These are phyloP conservation scores for Ilyonectria sp. DNA, from an alignment of 2,329 filamentous ascomycete species.

Conservation along the genomic window DNA sequence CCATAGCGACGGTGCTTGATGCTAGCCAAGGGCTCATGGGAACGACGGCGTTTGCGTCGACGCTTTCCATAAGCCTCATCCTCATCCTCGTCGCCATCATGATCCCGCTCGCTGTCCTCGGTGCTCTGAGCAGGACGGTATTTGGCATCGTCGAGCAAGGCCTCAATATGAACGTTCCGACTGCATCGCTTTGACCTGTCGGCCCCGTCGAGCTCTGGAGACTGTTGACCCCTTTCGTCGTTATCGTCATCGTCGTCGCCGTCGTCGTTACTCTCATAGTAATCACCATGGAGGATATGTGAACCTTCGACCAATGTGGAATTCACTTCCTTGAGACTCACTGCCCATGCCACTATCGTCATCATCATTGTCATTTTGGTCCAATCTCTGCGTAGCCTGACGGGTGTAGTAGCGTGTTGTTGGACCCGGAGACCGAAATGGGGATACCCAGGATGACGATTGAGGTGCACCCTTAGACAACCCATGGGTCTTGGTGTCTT, in stretches of 20 bases:
- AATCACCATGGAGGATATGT: too few species aligned
- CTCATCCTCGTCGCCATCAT: background rate
- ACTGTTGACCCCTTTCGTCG: too few species aligned
- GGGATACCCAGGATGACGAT: background rate
- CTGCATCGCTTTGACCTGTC: background rate
- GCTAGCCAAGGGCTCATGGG: background rate
- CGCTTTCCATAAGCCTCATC: background rate
- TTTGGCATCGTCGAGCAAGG: background rate
- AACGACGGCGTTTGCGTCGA: background rate
- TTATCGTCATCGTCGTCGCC: too few species aligned
- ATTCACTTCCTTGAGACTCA: background rate
- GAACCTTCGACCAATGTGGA: background rate
- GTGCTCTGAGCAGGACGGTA: background rate
- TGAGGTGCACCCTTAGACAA: slow-evolving; percentile 4
- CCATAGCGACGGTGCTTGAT: background rate
- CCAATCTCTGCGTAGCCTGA: background rate
- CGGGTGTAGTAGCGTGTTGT: background rate
- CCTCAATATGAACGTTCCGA: background rate
- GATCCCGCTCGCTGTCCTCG: background rate
- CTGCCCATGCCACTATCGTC: background rate
- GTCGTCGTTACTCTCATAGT: too few species aligned
- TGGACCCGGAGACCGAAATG: background rate
- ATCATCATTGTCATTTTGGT: background rate
- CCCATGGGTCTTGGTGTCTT: slow-evolving; percentile 2
- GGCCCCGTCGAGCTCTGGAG: too few species aligned